These are phyloP conservation scores for Starmerella scarabaei DNA, from an alignment of 805 yeast genomes.

Conservation along the genomic window DNA sequence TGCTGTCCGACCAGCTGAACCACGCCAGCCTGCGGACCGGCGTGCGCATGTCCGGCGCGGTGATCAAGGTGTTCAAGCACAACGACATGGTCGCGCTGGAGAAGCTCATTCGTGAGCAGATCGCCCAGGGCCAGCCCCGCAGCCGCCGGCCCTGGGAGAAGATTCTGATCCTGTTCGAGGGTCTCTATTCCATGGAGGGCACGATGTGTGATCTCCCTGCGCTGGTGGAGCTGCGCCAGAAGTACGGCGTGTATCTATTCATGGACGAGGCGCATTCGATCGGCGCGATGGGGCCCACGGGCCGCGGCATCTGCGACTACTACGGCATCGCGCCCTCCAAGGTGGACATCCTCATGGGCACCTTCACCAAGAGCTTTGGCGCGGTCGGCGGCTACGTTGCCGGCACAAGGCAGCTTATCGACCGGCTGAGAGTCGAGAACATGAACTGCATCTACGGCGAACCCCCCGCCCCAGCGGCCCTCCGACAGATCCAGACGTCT, in stretches of 20 bases:
- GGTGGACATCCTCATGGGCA: conserved; percentile 90
- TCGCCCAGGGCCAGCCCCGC: conserved; percentile 88
- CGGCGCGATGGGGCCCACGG: conserved; percentile 94
- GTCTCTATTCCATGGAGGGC: conserved; percentile 67
- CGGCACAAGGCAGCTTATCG: conserved; percentile 55
- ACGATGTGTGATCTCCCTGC: conserved; percentile 71
- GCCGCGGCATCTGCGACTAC: conserved; percentile 92
- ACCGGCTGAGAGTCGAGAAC: conserved; percentile 58
- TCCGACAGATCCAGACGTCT: conserved; percentile 75
- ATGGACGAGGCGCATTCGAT: conserved; percentile 98
- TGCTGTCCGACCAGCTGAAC: conserved; percentile 85
- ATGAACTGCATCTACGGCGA: conserved; percentile 70
- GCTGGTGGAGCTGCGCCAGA: conserved; percentile 57
- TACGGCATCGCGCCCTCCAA: conserved; percentile 64
- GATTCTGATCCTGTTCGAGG: conserved; percentile 74
- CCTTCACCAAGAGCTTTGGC: conserved; percentile 94
- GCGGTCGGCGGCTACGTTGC: conserved; percentile 95
- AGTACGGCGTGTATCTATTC: conserved; percentile 78
- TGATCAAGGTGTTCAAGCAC: conserved; percentile 82
- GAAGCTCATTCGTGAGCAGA: conserved; percentile 62
- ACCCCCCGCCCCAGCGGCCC: conserved; percentile 78
- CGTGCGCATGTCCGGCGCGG: conserved; percentile 81
- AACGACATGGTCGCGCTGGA: conserved; percentile 78
- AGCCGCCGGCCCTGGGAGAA: conserved; percentile 90
- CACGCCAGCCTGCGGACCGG: conserved; percentile 96